These are phyloP conservation scores for Theobroma grandiflorum DNA, from an alignment of 441 rosid genomes.

Conservation along the genomic window DNA sequence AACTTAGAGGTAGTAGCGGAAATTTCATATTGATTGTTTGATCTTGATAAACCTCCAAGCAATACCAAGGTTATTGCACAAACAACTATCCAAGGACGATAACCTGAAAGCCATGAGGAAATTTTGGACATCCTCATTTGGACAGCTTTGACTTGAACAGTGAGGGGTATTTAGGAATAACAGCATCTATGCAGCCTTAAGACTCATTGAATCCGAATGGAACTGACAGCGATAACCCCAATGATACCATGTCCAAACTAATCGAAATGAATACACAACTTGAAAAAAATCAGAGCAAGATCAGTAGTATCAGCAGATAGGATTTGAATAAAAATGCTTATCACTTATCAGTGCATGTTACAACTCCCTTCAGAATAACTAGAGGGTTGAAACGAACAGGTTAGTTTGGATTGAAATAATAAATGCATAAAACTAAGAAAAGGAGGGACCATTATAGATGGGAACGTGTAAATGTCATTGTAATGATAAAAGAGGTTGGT, in stretches of 20 bases:
- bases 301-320: background rate
- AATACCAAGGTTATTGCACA: slow-evolving; percentile 33
- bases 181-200: background rate
- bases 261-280: background rate
- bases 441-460: background rate
- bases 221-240: background rate
- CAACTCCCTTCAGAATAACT: background rate
- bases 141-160: background rate
- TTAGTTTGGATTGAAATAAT: background rate
- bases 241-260: background rate
- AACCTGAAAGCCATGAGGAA: slow-evolving; percentile 28
- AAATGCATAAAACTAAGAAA: background rate
- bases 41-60: slow-evolving; percentile 32
- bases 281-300: background rate
- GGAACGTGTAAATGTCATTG: background rate
- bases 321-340: background rate
- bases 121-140: slow-evolving; percentile 43
- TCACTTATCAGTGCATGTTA: background rate
- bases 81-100: slow-evolving; percentile 37
- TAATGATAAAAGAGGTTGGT: slow-evolving; percentile 1
- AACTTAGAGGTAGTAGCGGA: slow-evolving; percentile 5
- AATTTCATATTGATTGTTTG: slow-evolving; percentile 26
- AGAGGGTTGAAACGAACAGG: background rate
- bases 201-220: background rate
- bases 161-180: background rate